Base-by-base conservation (phyloP, 108 stramenopile species). In the Pseudonitzschia pungens region DNA sequence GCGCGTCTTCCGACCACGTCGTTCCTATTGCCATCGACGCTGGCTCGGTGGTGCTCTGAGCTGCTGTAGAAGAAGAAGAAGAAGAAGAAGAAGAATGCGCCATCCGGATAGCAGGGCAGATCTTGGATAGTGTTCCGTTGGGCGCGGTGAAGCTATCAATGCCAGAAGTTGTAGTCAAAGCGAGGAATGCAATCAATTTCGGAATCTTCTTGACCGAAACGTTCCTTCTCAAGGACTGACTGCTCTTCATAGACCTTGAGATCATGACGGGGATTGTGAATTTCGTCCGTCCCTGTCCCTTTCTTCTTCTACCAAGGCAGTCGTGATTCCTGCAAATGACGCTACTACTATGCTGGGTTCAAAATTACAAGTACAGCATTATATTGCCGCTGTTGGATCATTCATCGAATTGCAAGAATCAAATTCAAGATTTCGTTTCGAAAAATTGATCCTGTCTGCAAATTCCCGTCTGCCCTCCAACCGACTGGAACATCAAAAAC, bases 1-100 rank as follows among this genome's bases (percentile, higher is more conserved):
- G 41, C 1, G 68, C 29, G 29, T 63, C 60, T 48, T 48, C 22
- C 5, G 0, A 70, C 70, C 70, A 70, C 20, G 55, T 56, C 28
- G 60, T 42, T 41, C 28, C 31, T 5, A 18, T 41, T 8, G 64
- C n/a, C 18, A 40, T 65, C 15, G 64, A 22, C 26, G 3, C 20
- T 3, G 20, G 16, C 7, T 51, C 50, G 57, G 57, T 58, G 28
- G 57, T 16, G 31, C 28, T 58, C 16, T 5, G 29, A 7, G 27
- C 24, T 26, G 7, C 6, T 9, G 57, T 27, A 16, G 57, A 58
- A 21, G 57, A 58, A 21, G 57, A 58, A 36, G n/a, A n/a, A n/a
- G 7, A 22, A 21, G 57, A 58, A 16, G 57, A 58, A 21, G 57
- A 58, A 21, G 57, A 58, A 36, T 36, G 36, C 2, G 36, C 36